These are phyloP conservation scores for Pichia californica DNA, from an alignment of 805 yeast species.

Conservation along the genomic window DNA sequence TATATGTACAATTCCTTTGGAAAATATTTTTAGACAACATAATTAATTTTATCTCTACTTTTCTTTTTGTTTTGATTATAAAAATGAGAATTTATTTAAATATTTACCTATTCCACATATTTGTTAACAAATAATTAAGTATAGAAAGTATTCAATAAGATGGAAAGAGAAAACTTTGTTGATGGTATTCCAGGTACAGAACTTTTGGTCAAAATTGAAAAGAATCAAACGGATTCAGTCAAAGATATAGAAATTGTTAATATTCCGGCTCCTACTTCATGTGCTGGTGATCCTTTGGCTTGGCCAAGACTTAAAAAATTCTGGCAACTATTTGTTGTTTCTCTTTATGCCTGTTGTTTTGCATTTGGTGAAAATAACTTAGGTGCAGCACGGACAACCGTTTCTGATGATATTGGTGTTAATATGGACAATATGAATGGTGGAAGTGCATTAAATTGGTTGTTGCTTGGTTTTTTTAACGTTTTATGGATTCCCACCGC, in stretches of 20 bases:
- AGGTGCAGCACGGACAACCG: constrained; percentile 3
- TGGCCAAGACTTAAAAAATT: neutral
- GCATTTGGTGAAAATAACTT: constrained; percentile 1
- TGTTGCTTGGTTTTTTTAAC: neutral
- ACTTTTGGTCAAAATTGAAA: neutral
- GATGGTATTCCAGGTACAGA: constrained; percentile 2
- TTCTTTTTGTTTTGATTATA: too few species aligned
- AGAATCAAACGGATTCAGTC: neutral
- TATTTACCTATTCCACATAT: too few species aligned
- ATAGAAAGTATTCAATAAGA: neutral
- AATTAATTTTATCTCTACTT: too few species aligned
- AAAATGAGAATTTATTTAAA: too few species aligned
- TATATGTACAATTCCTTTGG: too few species aligned
- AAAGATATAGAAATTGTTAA: neutral
- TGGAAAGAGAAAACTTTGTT: constrained; percentile 2
- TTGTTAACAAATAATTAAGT: neutral
- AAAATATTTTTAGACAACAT: too few species aligned
- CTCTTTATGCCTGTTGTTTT: neutral
- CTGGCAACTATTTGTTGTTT: constrained; percentile 2
- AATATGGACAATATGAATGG: constrained; percentile 3
- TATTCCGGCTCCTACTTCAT: neutral
- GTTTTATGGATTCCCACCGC: constrained; percentile 1
- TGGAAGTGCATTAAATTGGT: constrained; percentile 2
- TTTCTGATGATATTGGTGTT: constrained; percentile 1
- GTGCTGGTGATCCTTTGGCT: neutral